These are phyloP conservation scores for Penicillium tannophilum DNA, from an alignment of 495 filamentous ascomycete genomes.

Conservation along the genomic window DNA sequence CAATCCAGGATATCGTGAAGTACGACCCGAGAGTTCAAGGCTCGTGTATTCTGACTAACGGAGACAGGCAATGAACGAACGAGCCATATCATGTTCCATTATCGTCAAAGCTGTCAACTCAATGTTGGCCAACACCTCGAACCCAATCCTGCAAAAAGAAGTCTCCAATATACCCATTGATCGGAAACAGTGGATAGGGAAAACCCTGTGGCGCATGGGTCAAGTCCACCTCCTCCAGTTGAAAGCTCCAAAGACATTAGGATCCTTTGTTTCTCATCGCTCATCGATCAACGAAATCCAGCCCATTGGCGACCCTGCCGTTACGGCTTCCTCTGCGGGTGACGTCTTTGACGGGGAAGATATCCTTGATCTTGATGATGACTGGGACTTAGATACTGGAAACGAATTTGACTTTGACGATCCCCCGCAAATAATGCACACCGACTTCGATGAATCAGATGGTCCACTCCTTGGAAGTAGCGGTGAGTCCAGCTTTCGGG, in stretches of 20 bases:
- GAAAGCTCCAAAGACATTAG: background rate
- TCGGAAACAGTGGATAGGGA: background rate
- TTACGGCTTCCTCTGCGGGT: background rate
- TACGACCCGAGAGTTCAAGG: conserved; percentile 8
- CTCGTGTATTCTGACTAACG: background rate
- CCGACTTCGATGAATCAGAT: conserved; percentile 7
- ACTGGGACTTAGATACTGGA: background rate
- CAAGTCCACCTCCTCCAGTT: background rate
- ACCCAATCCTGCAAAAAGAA: conserved; percentile 4
- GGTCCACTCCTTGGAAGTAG: conserved; percentile 1
- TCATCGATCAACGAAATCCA: background rate
- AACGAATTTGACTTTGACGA: background rate
- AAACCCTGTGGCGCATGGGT: background rate
- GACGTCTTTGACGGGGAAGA: background rate
- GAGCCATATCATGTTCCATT: conserved; percentile 35
- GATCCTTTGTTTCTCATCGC: background rate
- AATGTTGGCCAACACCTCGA: conserved; percentile 28
- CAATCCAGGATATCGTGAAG: conserved; percentile 38
- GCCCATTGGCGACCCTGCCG: background rate
- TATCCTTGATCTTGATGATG: background rate
- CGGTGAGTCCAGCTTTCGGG: conserved; percentile 6
- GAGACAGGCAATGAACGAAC: conserved; percentile 39
- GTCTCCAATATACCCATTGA: background rate
- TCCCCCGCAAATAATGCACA: background rate
- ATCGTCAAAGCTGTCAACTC: conserved; percentile 38